Evolutionary conservation across 768 basidiomycete genomes (phyloP), one percentile per base, ranked within the genome.

Genomic region (Rhizopogon rudus): DNA sequence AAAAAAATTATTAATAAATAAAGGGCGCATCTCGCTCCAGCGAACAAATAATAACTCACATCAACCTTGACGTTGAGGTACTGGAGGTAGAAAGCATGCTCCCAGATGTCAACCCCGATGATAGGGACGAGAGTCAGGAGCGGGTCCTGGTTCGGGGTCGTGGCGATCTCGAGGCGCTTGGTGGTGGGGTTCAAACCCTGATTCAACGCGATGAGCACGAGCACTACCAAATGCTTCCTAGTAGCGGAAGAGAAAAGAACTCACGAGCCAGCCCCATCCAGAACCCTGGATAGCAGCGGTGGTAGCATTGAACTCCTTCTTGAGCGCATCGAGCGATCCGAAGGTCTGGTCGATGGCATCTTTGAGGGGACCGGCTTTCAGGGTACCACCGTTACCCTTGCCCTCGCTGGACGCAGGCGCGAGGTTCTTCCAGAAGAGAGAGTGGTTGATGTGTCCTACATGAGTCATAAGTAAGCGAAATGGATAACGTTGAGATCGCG

Each of bases 101-200:
- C 93, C 93, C 93, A 96, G 67, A 95, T 84, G 61, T 95, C 93
- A 62, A 97, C 87, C 43, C 93, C 93, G 62, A 95, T 89, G 75
- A 97, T 81, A 53, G 93, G 91, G 53, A 82, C 72, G 66, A 84
- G 86, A 44, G 74, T 69, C 61, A 92, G 73, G 49, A 95, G 80
- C 56, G 94, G 95, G 69, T 98, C 95, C 77, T 99, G 97, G 82
- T 99, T 98, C 5, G 93, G 70, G 33, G 97, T 98, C 42, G 97
- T 95, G 50, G 82, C 74, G 61, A 97, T 82, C 77, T 96, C 93
- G 54, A 99, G 84, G 62, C 76, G 77, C 73, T 84, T 83, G 59
- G 74, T 82, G 54, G 67, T 54, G 28, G 83, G 77, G 75, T 91
- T 88, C 54, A 80, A 73, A 4, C 92, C 94, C 89, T 90, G 51